Evolutionary conservation across 2,329 filamentous ascomycete genomes (phyloP).

Genomic region (Ceratocystis albifundus): DNA sequence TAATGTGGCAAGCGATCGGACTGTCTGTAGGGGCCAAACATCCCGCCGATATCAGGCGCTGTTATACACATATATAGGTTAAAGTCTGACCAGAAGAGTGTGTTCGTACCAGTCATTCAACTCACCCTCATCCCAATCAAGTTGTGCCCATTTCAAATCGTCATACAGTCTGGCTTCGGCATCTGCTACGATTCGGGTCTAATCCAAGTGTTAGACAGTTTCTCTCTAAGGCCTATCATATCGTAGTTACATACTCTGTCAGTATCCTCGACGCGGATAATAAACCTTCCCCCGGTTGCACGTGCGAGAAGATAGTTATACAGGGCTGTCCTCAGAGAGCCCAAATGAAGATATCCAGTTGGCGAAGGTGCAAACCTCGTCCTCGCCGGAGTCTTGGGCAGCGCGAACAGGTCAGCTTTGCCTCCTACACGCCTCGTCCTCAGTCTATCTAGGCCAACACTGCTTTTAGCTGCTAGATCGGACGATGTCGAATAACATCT

Average conservation of each 20-base stretch:
- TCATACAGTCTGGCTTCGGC: slow-evolving; percentile 67
- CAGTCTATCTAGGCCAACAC: slow-evolving; percentile 16
- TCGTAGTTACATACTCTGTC: slow-evolving; percentile 54
- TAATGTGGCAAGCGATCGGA: slow-evolving; percentile 72
- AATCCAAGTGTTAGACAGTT: slow-evolving; percentile 15
- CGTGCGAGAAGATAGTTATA: slow-evolving; percentile 90
- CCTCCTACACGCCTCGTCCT: background rate
- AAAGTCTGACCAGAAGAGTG: background rate
- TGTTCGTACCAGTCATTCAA: slow-evolving; percentile 6
- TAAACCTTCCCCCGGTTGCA: slow-evolving; percentile 76
- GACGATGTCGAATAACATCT: slow-evolving; percentile 15
- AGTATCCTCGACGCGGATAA: slow-evolving; percentile 88
- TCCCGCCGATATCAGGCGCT: slow-evolving; percentile 71
- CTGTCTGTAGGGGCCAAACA: slow-evolving; percentile 61
- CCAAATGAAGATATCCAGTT: slow-evolving; percentile 85
- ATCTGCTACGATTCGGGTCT: slow-evolving; percentile 71
- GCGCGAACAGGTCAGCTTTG: slow-evolving; percentile 26
- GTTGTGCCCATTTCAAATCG: slow-evolving; percentile 77
- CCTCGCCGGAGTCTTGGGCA: slow-evolving; percentile 41
- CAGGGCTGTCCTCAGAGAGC: slow-evolving; percentile 82
- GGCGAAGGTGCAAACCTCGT: slow-evolving; percentile 89
- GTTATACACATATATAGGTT: slow-evolving; percentile 4
- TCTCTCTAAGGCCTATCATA: slow-evolving; percentile 20
- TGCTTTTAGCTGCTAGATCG: background rate
- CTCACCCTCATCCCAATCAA: slow-evolving; percentile 83